phyloP scores from a whole-genome alignment of 805 yeast genomes.

The Alloascoidea africana region DNA sequence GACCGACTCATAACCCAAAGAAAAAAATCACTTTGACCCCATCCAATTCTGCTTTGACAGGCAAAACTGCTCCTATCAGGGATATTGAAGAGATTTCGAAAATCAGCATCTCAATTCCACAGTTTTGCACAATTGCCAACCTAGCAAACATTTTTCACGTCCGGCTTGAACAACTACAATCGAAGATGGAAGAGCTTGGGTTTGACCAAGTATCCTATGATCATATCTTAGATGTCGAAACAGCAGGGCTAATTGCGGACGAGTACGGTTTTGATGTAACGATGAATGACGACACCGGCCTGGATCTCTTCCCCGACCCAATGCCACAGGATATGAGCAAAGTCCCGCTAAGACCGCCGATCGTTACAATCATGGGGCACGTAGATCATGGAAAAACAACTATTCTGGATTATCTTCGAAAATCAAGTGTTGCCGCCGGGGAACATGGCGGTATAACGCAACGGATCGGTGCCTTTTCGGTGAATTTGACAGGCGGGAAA shows the following conservation, averaged over 20 bases:
- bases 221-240: slow-evolving; percentile 73
- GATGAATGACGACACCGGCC: slow-evolving; percentile 40
- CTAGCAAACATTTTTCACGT: slow-evolving; percentile 58
- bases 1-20: too few species aligned
- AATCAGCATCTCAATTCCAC: slow-evolving; percentile 35
- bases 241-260: slow-evolving; percentile 75
- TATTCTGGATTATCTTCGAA: slow-evolving; percentile 71
- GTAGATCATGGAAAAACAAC: slow-evolving; percentile 98
- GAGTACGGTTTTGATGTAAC: slow-evolving; percentile 60
- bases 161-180: slow-evolving; percentile 43
- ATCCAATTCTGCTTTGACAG: too few species aligned
- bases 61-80: too few species aligned
- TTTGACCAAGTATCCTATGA: slow-evolving; percentile 55
- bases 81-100: too few species aligned
- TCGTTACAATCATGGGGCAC: slow-evolving; percentile 97
- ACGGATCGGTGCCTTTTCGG: slow-evolving; percentile 94
- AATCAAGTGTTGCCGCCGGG: slow-evolving; percentile 65
- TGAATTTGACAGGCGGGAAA: slow-evolving; percentile 55
- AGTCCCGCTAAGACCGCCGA: slow-evolving; percentile 68
- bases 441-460: slow-evolving; percentile 97
- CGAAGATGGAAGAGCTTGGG: slow-evolving; percentile 51
- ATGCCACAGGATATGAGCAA: slow-evolving; percentile 28
- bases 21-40: too few species aligned
- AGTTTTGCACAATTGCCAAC: slow-evolving; percentile 66
- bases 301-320: slow-evolving; percentile 44